Conservation (phyloP, 2,329 filamentous ascomycete genomes). For the Alternaria solani region DNA sequence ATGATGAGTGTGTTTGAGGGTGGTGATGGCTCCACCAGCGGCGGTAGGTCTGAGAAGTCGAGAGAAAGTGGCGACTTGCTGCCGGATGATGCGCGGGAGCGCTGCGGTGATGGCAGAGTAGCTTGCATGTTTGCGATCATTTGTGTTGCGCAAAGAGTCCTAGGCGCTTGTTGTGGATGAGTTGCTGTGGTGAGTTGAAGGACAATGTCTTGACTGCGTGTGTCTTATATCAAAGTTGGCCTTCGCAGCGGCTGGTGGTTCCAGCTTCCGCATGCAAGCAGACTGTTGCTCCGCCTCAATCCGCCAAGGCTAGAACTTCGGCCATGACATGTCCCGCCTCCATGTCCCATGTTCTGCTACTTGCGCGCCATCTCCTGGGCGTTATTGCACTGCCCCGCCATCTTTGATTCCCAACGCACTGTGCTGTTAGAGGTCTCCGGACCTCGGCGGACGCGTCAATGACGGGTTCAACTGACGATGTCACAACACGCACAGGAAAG, state of each 20-base stretch:
- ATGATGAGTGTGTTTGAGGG: slow-evolving; percentile 86
- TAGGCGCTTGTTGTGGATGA: slow-evolving; percentile 12
- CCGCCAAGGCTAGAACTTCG: slow-evolving; percentile 26
- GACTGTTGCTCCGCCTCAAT: slow-evolving; percentile 25
- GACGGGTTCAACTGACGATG: slow-evolving; percentile 8
- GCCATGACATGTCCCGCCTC: slow-evolving; percentile 22
- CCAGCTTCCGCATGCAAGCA: slow-evolving; percentile 35
- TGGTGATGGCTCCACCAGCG: slow-evolving; percentile 73
- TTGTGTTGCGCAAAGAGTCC: slow-evolving; percentile 17
- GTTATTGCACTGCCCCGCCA: slow-evolving; percentile 40
- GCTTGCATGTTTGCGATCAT: slow-evolving; percentile 42
- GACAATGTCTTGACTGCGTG: slow-evolving; percentile 16
- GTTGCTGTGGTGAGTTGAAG: slow-evolving; percentile 25
- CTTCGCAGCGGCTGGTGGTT: slow-evolving; percentile 23
- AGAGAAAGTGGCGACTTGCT: slow-evolving; percentile 67
- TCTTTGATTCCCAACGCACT: slow-evolving; percentile 28
- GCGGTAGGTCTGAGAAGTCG: slow-evolving; percentile 76
- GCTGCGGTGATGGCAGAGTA: slow-evolving; percentile 42
- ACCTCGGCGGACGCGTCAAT: slow-evolving; percentile 34
- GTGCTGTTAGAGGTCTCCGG: slow-evolving; percentile 25
- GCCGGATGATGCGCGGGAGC: slow-evolving; percentile 47
- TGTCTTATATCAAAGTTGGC: slow-evolving; percentile 39
- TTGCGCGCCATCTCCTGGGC: slow-evolving; percentile 29
- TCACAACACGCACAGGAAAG: slow-evolving; percentile 28
- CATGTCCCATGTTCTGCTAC: slow-evolving; percentile 23